Evolutionary conservation across 2,329 filamentous ascomycete species (phyloP), one percentile per base, ranked within the genome.

Genomic region (Rhinocladiella similis): DNA sequence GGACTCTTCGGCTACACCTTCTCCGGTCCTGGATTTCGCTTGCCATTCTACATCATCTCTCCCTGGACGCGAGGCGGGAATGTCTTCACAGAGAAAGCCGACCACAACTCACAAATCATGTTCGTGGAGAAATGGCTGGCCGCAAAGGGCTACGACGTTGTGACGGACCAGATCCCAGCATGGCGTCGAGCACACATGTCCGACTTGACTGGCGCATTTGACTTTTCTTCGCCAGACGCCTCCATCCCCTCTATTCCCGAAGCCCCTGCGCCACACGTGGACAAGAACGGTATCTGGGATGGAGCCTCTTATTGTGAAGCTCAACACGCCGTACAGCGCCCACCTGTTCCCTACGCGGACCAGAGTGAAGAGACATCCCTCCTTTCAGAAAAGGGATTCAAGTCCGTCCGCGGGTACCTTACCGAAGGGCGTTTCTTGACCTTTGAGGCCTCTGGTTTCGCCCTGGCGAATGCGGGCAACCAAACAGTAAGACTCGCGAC

Each of bases 351-450:
- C 0, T 83, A 82, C 63, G 75, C 66, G 14, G 47, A 69, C 69
- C 51, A 75, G 73, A 53, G 27, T 10, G 62, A 72, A 18, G 71
- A 76, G 47, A 67, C 69, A 7, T 70, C 73, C 9, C 70, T 68
- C 1, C 68, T 73, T 39, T 77, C 76, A n/a, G 81, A 83, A 62
- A 69, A 78, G 36, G 81, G 81, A 1, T 83, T 77, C 73, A 84
- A 84, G 67, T 63, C 73, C 29, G 72, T 80, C 27, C 70, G 80
- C 2, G 81, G 81, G 1, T 70, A 75, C 19, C 68, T 83, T 22
- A 83, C 79, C 4, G 81, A 83, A 64, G 81, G 81, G 10, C 78
- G 80, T 16, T 82, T 78, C 62, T 71, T 83, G 13, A 76, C 78
- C 3, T 78, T 83, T 52, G 80, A 81, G 63, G 67, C 70, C 52